phyloP scores from a whole-genome alignment of 306 rosid species.

The Sophora flavescens region DNA sequence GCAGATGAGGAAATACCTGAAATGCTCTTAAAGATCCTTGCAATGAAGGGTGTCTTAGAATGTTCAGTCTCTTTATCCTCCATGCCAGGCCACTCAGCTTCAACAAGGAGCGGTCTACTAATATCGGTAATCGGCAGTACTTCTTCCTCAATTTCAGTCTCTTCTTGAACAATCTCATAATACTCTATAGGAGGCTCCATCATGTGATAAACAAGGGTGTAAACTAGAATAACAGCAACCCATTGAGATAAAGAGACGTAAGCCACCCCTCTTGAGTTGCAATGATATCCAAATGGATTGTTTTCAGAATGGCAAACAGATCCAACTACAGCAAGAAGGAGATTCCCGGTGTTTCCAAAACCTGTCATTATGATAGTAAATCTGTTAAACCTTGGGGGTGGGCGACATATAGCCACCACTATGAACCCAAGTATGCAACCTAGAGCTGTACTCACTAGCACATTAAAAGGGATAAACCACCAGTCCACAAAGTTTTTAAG shows the following conservation, averaged over 20 bases:
- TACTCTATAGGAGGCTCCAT: slow-evolving; percentile 72
- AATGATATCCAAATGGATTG: slow-evolving; percentile 65
- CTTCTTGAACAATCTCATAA: slow-evolving; percentile 58
- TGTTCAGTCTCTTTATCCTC: slow-evolving; percentile 69
- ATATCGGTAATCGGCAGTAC: slow-evolving; percentile 9
- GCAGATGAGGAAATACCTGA: slow-evolving; percentile 42
- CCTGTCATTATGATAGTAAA: slow-evolving; percentile 67
- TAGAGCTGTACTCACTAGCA: slow-evolving; percentile 57
- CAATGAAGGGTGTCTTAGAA: slow-evolving; percentile 63
- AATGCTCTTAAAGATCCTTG: slow-evolving; percentile 48
- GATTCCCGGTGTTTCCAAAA: slow-evolving; percentile 77
- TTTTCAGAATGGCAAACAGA: slow-evolving; percentile 59
- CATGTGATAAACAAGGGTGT: slow-evolving; percentile 74
- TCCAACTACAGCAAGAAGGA: slow-evolving; percentile 64
- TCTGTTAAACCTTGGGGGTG: slow-evolving; percentile 60
- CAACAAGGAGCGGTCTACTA: slow-evolving; percentile 64
- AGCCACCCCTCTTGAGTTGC: slow-evolving; percentile 66
- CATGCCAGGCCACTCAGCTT: slow-evolving; percentile 78
- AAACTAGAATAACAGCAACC: slow-evolving; percentile 69
- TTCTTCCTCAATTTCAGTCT: slow-evolving; percentile 49
- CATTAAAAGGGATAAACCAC: slow-evolving; percentile 75
- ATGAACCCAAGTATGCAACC: slow-evolving; percentile 61
- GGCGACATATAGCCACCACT: slow-evolving; percentile 59
- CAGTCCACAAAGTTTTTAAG: slow-evolving; percentile 55
- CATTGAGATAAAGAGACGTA: slow-evolving; percentile 72